Evolutionary conservation across 1,284 basidiomycete genomes (phyloP).

Genomic region (Tylopilus sp.): DNA sequence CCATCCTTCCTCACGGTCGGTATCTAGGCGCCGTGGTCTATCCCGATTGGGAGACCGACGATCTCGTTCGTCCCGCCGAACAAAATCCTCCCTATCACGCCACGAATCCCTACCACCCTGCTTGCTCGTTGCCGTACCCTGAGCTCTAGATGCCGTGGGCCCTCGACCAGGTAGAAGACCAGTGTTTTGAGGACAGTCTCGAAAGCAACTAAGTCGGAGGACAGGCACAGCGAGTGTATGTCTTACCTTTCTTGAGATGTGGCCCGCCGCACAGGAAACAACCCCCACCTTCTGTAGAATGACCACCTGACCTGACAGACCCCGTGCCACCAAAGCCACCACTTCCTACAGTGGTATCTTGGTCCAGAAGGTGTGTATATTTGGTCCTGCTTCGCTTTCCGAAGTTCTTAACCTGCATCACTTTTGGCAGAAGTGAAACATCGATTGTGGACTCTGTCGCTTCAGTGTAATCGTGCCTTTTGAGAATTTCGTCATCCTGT

Average conservation of each 20-base stretch:
- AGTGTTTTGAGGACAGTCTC: slow-evolving; percentile 75
- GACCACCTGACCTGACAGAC: slow-evolving; percentile 54
- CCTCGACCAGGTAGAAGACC: slow-evolving; percentile 42
- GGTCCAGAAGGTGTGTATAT: slow-evolving; percentile 93
- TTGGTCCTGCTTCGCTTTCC: slow-evolving; percentile 91
- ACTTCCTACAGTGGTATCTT: slow-evolving; percentile 75
- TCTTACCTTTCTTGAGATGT: slow-evolving; percentile 80
- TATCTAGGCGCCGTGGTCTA: slow-evolving; percentile 27
- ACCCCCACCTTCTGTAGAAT: slow-evolving; percentile 55
- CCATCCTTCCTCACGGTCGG: slow-evolving; percentile 23
- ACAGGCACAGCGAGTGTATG: background rate
- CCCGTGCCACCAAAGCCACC: slow-evolving; percentile 71
- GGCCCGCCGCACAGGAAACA: slow-evolving; percentile 92
- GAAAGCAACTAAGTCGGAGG: slow-evolving; percentile 7
- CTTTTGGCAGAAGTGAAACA: slow-evolving; percentile 81
- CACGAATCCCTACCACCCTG: slow-evolving; percentile 43
- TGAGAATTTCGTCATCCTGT: slow-evolving; percentile 87
- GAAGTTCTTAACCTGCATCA: slow-evolving; percentile 98
- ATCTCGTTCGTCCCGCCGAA: slow-evolving; percentile 21
- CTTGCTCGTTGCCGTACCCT: slow-evolving; percentile 41
- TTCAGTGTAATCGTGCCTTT: slow-evolving; percentile 82
- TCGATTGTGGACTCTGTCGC: slow-evolving; percentile 86
- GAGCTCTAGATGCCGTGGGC: slow-evolving; percentile 44
- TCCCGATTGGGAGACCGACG: slow-evolving; percentile 27
- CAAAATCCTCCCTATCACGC: slow-evolving; percentile 38